These are phyloP conservation scores for Camellia oleifera DNA, from an alignment of 179 eudicot species.

Conservation along the genomic window DNA sequence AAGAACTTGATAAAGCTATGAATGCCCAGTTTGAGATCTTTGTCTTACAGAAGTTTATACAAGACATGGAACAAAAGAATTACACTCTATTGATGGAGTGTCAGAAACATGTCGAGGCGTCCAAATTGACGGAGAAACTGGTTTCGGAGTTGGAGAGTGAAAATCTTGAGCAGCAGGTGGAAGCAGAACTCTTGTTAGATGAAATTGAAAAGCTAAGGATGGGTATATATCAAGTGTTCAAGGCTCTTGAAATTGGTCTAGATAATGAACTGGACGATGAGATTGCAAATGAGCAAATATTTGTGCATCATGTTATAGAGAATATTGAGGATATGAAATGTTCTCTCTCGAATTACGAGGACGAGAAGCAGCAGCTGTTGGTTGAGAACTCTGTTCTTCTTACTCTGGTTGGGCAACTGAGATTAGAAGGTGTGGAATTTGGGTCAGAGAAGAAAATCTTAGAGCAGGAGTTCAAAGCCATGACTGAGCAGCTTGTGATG, in stretches of 20 bases:
- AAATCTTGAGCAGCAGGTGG: conserved; percentile 89
- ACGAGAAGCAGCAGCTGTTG: conserved; percentile 58
- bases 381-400: conserved; percentile 72
- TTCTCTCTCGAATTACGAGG: conserved; percentile 48
- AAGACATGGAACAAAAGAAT: conserved; percentile 93
- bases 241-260: conserved; percentile 49
- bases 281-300: conserved; percentile 44
- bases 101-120: conserved; percentile 76
- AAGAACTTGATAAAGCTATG: conserved; percentile 76
- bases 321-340: conserved; percentile 43
- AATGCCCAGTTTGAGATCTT: conserved; percentile 89
- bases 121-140: conserved; percentile 66
- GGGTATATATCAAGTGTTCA: conserved; percentile 64
- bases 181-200: conserved; percentile 73
- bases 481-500: conserved; percentile 37
- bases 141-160: conserved; percentile 87
- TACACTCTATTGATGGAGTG: conserved; percentile 55
- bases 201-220: conserved; percentile 66
- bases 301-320: conserved; percentile 45
- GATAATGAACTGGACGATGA: conserved; percentile 34
- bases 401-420: conserved; percentile 58
- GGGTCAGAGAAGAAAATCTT: conserved; percentile 39
- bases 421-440: conserved; percentile 50
- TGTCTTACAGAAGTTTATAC: conserved; percentile 75
- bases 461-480: conserved; percentile 42